Evolutionary conservation across 345 rosid species (phyloP).

Genomic region (Aquilaria yunnanensis): DNA sequence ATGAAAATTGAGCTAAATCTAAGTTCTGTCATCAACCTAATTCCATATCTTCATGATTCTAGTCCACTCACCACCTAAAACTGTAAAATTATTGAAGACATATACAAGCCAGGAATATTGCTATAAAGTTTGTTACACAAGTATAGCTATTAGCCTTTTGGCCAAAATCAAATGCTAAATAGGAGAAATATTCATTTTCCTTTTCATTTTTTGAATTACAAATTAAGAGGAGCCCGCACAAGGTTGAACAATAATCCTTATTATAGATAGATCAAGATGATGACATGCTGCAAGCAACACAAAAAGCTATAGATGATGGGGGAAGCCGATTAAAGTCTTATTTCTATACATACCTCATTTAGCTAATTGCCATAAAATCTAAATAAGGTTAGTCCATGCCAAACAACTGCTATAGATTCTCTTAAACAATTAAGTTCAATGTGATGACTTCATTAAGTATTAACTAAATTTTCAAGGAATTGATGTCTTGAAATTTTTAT

Average conservation of each 20-base stretch:
- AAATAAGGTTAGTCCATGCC: background rate
- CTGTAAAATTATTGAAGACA: slow-evolving; percentile 25
- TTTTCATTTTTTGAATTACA: slow-evolving; percentile 45
- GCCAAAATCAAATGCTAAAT: background rate
- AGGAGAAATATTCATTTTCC: slow-evolving; percentile 14
- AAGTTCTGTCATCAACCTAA: slow-evolving; percentile 11
- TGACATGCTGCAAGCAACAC: slow-evolving; percentile 75
- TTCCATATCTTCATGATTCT: slow-evolving; percentile 13
- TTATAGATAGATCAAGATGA: slow-evolving; percentile 82
- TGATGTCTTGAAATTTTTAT: too few species aligned
- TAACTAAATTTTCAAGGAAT: too few species aligned
- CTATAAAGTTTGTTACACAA: background rate
- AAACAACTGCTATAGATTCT: background rate
- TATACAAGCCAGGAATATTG: slow-evolving; percentile 37
- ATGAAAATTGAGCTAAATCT: background rate
- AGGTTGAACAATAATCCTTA: slow-evolving; percentile 91
- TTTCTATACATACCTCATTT: slow-evolving; percentile 4
- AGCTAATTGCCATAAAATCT: slow-evolving; percentile 5
- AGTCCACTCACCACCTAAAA: slow-evolving; percentile 28
- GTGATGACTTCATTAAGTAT: too few species aligned
- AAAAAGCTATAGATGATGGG: slow-evolving; percentile 68
- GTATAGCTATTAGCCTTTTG: background rate
- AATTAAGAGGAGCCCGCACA: slow-evolving; percentile 90
- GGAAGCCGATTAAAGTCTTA: slow-evolving; percentile 64
- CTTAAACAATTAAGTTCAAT: background rate